A percentile compares a stretch with the other conserved stretches of the same genome.
Conservation (phyloP, 2,329 filamentous ascomycete species). For the Trichoderma lentiforme region DNA sequence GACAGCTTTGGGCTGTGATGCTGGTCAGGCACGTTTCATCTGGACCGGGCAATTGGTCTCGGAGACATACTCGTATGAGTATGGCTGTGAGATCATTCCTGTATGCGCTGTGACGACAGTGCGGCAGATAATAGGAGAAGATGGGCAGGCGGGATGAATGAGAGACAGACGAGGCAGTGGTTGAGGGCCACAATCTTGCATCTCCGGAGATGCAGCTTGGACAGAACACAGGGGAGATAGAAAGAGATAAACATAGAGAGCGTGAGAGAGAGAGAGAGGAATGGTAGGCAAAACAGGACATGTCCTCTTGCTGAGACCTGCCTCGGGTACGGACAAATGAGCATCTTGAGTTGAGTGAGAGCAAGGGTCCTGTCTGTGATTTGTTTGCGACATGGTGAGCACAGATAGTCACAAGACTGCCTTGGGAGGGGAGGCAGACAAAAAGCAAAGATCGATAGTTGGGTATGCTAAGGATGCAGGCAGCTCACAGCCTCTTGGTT, state of each 20-base stretch:
- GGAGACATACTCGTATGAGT: neutral
- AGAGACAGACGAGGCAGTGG: neutral
- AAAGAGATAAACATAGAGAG: neutral
- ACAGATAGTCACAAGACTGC: neutral
- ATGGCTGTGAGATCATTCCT: neutral
- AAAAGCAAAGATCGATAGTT: neutral
- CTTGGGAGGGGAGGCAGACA: neutral
- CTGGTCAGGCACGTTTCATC: neutral
- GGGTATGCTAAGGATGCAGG: neutral
- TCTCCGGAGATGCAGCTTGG: neutral
- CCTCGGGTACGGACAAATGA: neutral
- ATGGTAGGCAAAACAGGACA: neutral
- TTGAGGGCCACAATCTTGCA: neutral
- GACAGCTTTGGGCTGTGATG: neutral
- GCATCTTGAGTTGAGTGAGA: neutral
- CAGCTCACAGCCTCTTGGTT: neutral
- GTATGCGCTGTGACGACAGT: neutral
- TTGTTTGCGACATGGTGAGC: neutral
- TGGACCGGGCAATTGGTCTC: neutral
- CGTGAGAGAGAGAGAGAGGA: neutral
- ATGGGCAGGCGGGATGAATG: neutral
- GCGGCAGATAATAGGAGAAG: neutral
- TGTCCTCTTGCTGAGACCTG: neutral
- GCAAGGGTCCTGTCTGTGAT: neutral
- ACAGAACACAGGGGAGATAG: neutral